phyloP scores from a whole-genome alignment of 1,284 basidiomycete species.

The Exobasidium cylindrosporum region DNA sequence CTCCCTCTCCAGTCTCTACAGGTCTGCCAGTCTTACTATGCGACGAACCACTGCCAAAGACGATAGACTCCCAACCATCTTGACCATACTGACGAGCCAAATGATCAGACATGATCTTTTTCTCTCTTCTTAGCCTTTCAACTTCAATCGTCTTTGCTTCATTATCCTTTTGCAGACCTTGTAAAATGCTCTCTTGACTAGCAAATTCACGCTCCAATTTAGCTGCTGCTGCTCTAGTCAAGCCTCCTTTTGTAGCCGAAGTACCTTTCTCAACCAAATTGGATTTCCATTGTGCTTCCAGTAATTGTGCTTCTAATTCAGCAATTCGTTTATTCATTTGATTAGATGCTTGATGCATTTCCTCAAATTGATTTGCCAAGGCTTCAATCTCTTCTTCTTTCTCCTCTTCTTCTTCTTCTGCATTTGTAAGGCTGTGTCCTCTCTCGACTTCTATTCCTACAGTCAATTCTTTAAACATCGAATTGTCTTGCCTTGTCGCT shows the following conservation, averaged over 20 bases:
- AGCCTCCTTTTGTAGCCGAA: slow-evolving; percentile 19
- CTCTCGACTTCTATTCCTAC: too few relatives aligned
- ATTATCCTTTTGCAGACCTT: slow-evolving; percentile 44
- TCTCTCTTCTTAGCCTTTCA: slow-evolving; percentile 30
- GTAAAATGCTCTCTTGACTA: slow-evolving; percentile 43
- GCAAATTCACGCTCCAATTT: slow-evolving; percentile 45
- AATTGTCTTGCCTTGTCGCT: too few relatives aligned
- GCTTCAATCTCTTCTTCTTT: not conserved
- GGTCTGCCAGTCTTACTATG: not conserved
- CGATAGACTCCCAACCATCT: slow-evolving; percentile 34
- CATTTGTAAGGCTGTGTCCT: too few relatives aligned
- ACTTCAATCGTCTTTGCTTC: slow-evolving; percentile 46
- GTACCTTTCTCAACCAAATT: too few relatives aligned
- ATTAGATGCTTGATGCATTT: not conserved
- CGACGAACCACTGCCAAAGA: slow-evolving; percentile 14
- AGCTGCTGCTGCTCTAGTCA: slow-evolving; percentile 31
- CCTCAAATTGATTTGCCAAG: not conserved
- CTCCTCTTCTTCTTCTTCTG: not conserved
- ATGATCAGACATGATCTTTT: slow-evolving; percentile 38
- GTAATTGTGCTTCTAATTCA: not conserved
- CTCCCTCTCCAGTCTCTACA: not conserved
- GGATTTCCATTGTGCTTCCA: too few relatives aligned
- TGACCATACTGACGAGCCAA: slow-evolving; percentile 33
- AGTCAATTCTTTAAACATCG: too few relatives aligned
- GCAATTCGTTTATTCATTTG: not conserved